These are phyloP conservation scores for Astragalus membranaceus DNA, from an alignment of 306 rosid genomes.

Conservation along the genomic window DNA sequence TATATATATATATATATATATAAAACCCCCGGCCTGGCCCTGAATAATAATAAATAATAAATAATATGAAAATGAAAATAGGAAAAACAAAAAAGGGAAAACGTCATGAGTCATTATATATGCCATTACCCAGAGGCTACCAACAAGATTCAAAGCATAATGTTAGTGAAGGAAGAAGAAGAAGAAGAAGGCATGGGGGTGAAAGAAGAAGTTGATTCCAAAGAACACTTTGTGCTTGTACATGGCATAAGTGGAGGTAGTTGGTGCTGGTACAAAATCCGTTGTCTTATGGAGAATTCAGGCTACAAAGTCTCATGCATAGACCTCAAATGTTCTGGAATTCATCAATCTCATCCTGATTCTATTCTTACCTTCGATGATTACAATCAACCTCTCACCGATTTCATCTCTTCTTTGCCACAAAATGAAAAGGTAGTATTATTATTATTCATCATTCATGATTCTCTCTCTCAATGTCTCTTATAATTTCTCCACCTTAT, in stretches of 20 bases:
- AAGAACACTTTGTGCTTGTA: constrained; percentile 76
- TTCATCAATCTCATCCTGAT: constrained; percentile 56
- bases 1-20: too few relatives aligned
- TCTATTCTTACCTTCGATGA: constrained; percentile 65
- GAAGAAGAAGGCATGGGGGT: constrained; percentile 23
- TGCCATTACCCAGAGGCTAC: not conserved
- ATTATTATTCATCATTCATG: not conserved
- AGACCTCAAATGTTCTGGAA: constrained; percentile 78
- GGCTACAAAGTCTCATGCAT: constrained; percentile 73
- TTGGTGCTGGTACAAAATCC: constrained; percentile 97
- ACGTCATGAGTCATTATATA: constrained; percentile 19
- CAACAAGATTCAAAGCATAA: constrained; percentile 7
- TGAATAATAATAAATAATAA: not conserved
- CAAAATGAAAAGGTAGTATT: constrained; percentile 59
- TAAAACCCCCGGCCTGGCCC: not conserved
- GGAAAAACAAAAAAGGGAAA: constrained; percentile 16
- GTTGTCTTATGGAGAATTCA: constrained; percentile 85
- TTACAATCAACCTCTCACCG: constrained; percentile 72
- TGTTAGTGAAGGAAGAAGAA: constrained; percentile 14
- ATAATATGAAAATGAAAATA: not conserved
- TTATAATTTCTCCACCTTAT: not conserved
- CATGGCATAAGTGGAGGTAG: constrained; percentile 81
- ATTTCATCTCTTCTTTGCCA: constrained; percentile 59
- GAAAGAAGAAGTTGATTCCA: constrained; percentile 20
- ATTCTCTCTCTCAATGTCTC: not conserved